A percentile compares a stretch with the other conserved stretches of the same genome.
phyloP scores from a whole-genome alignment of 352 stramenopile genomes.

The Phytopythium cucurbitacearum region DNA sequence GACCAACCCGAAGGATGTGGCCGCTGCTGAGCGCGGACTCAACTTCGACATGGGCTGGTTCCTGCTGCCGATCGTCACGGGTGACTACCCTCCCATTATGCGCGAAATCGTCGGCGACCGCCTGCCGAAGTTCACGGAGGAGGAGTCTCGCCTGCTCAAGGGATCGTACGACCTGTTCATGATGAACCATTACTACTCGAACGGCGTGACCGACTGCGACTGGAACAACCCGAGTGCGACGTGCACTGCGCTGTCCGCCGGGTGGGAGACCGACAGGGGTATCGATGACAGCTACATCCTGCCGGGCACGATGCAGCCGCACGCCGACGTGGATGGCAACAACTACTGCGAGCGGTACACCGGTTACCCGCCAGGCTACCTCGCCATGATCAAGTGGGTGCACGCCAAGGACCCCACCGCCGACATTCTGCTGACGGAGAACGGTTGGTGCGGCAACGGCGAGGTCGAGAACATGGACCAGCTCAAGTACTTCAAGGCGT shows the following conservation, averaged over 20 bases:
- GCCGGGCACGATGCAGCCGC: constrained; percentile 44
- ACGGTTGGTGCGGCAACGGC: constrained; percentile 38
- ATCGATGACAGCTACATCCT: constrained; percentile 46
- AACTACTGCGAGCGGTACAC: constrained; percentile 37
- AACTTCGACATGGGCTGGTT: constrained; percentile 92
- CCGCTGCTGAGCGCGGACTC: constrained; percentile 78
- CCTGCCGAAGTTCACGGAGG: constrained; percentile 83
- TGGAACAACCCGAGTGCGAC: constrained; percentile 21
- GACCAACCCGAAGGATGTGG: constrained; percentile 31
- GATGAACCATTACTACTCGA: constrained; percentile 90
- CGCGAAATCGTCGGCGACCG: constrained; percentile 58
- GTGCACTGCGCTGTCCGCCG: constrained; percentile 22
- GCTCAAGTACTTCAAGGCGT: constrained; percentile 38
- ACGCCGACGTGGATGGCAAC: constrained; percentile 23
- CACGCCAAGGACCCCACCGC: constrained; percentile 30
- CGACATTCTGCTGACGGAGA: constrained; percentile 38
- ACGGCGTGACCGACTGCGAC: constrained; percentile 43
- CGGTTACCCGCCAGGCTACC: constrained; percentile 36
- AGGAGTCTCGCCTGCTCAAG: constrained; percentile 73
- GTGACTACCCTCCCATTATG: constrained; percentile 93
- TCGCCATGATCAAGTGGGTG: constrained; percentile 30
- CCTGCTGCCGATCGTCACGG: constrained; percentile 83
- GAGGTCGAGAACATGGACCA: constrained; percentile 40
- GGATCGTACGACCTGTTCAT: constrained; percentile 93
- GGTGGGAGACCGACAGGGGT: constrained; percentile 35